These are phyloP conservation scores for Ascomycota sp. DNA, from an alignment of 2,329 filamentous ascomycete species.

Conservation along the genomic window DNA sequence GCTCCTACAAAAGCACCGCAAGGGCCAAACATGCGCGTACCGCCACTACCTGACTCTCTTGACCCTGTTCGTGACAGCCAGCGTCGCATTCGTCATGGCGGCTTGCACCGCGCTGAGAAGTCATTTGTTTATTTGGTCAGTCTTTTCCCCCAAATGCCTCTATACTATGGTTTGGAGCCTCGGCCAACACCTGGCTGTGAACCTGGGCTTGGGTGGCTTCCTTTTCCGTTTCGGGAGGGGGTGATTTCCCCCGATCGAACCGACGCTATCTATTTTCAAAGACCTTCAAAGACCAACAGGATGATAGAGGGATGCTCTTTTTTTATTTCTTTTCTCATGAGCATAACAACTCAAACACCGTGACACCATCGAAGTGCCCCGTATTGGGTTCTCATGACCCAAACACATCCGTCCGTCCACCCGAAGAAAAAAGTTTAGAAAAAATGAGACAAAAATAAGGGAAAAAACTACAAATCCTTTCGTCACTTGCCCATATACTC, in stretches of 20 bases:
- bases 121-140: constrained; percentile 96
- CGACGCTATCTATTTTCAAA: no score
- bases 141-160: constrained; percentile 91
- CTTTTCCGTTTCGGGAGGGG: constrained; percentile 30
- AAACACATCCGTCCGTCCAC: no score
- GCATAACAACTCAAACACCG: neutral
- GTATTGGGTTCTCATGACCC: neutral
- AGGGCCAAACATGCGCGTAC: constrained; percentile 13
- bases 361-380: neutral
- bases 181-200: constrained; percentile 59
- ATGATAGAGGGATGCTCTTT: no score
- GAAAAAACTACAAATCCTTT: no score
- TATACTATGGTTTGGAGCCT: constrained; percentile 80
- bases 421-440: no score
- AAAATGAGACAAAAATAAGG: no score
- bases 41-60: constrained; percentile 37
- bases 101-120: constrained; percentile 69
- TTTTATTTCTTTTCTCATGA: no score
- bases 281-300: no score
- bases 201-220: constrained; percentile 39
- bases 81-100: constrained; percentile 59
- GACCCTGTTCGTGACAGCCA: constrained; percentile 49
- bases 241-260: constrained; percentile 1
- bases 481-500: no score
- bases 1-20: constrained; percentile 20